Evolutionary conservation across 345 rosid species (phyloP), one percentile per base, ranked within the genome.

Genomic region (Arabidopsis suecica): DNA sequence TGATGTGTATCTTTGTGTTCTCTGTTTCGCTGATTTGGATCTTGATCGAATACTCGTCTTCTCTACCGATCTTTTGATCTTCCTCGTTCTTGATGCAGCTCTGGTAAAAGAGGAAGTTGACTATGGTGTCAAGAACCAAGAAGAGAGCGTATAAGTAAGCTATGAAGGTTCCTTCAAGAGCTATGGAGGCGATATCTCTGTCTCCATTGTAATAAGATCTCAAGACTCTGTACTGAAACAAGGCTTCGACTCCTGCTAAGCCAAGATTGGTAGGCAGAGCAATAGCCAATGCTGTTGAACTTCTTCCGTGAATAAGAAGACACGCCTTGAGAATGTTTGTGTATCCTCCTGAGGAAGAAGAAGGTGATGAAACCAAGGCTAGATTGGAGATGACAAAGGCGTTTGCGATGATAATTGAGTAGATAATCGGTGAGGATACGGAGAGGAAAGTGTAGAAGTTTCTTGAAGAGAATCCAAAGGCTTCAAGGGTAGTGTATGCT

Each of bases 171-270:
- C 83, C 93, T 79, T 90, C 97, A 38, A 80, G 49, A 25, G 58
- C 75, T 82, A 82, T 73, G 25, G 69, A 77, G 20, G 48, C 23
- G 6, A 73, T 69, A 13, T 67, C 65, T 44, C 66, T 53, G 7
- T 73, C 78, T 3, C 82, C 67, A 1, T 9, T 55, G 8, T 56
- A 80, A 73, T 64, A 84, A 11, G 80, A 73, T 18, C 79, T 81
- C 61, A 84, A 62, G 4, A 92, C 66, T 55, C 97, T 56, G 75
- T 82, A 82, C 6, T 81, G 93, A 70, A 92, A 95, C 88, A 90
- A 25, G 3, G 92, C 97, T 81, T 95, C 99, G 2, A 84, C 71
- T 1, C 83, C 96, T 0, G 93, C 93, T 82, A 92, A 48, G 32
- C 74, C 78, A 9, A 92, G 57, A 49, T 84, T 88, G 1, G 78